phyloP scores from a whole-genome alignment of 306 rosid genomes.

The Quercus alba region DNA sequence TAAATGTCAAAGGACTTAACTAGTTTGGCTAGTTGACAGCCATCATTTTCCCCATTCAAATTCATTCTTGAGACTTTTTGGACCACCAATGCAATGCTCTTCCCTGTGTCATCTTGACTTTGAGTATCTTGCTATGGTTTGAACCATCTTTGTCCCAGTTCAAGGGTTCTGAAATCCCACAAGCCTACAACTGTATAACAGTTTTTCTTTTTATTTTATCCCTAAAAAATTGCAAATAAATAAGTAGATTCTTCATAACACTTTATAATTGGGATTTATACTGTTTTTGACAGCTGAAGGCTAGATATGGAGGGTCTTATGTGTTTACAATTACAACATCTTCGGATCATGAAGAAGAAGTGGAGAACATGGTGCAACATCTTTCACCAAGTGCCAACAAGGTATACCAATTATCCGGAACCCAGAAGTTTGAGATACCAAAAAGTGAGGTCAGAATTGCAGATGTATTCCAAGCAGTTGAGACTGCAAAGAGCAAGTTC shows the following conservation, averaged over 20 bases:
- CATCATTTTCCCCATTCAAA: too few species aligned
- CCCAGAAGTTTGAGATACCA: constrained; percentile 91
- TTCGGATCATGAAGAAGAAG: constrained; percentile 57
- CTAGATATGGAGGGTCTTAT: constrained; percentile 86
- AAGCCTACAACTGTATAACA: too few species aligned
- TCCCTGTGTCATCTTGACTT: too few species aligned
- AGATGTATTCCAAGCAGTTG: constrained; percentile 72
- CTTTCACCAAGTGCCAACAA: constrained; percentile 66
- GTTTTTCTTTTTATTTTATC: too few species aligned
- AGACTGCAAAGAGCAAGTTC: constrained; percentile 65
- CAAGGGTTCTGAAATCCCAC: too few species aligned
- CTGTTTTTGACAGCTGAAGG: constrained; percentile 60
- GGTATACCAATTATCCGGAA: constrained; percentile 79
- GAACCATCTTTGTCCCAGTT: too few species aligned
- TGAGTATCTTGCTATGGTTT: too few species aligned
- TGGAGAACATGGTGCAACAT: constrained; percentile 56
- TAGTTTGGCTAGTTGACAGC: too few species aligned
- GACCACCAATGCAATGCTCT: too few species aligned
- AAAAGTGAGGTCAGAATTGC: constrained; percentile 65
- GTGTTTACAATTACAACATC: constrained; percentile 89
- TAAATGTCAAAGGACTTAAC: too few species aligned
- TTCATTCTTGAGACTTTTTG: too few species aligned
- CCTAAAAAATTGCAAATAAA: background rate
- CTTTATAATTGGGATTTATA: background rate
- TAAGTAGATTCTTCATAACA: background rate